Base-by-base conservation (phyloP, 2,329 filamentous ascomycete genomes). In the Coniochaeta pulveracea region DNA sequence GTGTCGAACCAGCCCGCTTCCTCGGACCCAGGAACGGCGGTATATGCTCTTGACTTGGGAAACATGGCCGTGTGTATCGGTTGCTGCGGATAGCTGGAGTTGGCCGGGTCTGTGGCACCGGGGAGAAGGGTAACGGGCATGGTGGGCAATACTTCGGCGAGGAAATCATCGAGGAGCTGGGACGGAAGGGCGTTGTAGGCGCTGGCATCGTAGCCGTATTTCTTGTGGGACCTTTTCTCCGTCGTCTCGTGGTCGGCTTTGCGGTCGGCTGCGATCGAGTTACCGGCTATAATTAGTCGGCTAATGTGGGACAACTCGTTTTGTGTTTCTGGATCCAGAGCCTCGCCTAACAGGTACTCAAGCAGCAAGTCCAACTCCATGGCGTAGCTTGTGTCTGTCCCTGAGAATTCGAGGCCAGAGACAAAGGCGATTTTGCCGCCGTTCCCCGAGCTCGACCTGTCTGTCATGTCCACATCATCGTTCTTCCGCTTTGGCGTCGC, bases 1-100 rank as follows among this genome's bases (percentile, higher is more conserved):
- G 72, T 69, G 54, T 96, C 85, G 34, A 98, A 76, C 80, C 86
- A 94, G 14, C 80, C 76, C 0, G 72, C 60, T 31, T 73, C 63
- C 11, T 46, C 29, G 3, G 45, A 37, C n/a, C 49, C 43, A 0
- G 66, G 66, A 10, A 59, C 56, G 9, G 66, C 58, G 21, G 69
- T 69, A 50, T 85, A 98, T 6, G 71, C 61, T 41, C 86, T 70
- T 12, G 85, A 66, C 7, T 71, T 67, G 0, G 85, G 82, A 46
- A 98, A 91, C 73, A 98, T 85, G 39, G 91, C 89, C 4, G 83
- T 66, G 55, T 98, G 91, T 32, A 98, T 82, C 2, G 85, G 81
- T 54, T 96, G 91, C 50, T 98, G 91, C 0, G 91, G 91, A 18
- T 94, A 74, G 41, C 84, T 82, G 34, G 83, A 76, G 49, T 93